phyloP scores from a whole-genome alignment of 371 early-diverging fungal species.

The Apophysomyces elegans region DNA sequence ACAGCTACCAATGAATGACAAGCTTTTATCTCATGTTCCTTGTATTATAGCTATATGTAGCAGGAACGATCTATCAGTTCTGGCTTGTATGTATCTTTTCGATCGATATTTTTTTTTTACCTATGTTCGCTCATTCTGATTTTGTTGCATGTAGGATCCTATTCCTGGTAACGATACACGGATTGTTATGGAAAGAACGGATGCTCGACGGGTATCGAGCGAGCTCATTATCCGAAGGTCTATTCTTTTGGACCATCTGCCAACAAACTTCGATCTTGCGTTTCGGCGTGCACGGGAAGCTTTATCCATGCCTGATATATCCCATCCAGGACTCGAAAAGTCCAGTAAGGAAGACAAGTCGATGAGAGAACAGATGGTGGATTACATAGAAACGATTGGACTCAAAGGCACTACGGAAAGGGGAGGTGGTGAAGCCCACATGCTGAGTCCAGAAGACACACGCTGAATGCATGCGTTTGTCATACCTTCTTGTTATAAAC shows the following conservation, averaged over 20 bases:
- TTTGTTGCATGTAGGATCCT: slow-evolving; percentile 36
- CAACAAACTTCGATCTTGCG: slow-evolving; percentile 52
- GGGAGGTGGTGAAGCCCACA: slow-evolving; percentile 22
- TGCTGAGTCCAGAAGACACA: slow-evolving; percentile 7
- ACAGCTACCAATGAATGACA: neutral
- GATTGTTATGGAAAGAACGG: slow-evolving; percentile 50
- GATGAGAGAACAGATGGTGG: slow-evolving; percentile 4
- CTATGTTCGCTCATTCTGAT: neutral
- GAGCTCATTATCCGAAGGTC: slow-evolving; percentile 48
- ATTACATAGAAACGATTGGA: slow-evolving; percentile 1
- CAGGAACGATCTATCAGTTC: slow-evolving; percentile 54
- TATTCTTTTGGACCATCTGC: slow-evolving; percentile 53
- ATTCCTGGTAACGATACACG: slow-evolving; percentile 49
- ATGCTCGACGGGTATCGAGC: slow-evolving; percentile 37
- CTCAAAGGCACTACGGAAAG: slow-evolving; percentile 19
- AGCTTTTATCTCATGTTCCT: neutral
- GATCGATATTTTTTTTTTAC: neutral
- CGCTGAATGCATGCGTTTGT: slow-evolving; percentile 8
- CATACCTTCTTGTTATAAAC: neutral
- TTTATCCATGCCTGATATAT: slow-evolving; percentile 34
- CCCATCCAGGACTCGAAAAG: neutral
- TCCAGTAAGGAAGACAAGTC: neutral
- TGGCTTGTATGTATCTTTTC: slow-evolving; percentile 39
- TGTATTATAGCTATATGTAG: slow-evolving; percentile 44
- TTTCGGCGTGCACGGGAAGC: slow-evolving; percentile 49